These are phyloP conservation scores for Maudiozyma humilis DNA, from an alignment of 1,139 yeast genomes.

Conservation along the genomic window DNA sequence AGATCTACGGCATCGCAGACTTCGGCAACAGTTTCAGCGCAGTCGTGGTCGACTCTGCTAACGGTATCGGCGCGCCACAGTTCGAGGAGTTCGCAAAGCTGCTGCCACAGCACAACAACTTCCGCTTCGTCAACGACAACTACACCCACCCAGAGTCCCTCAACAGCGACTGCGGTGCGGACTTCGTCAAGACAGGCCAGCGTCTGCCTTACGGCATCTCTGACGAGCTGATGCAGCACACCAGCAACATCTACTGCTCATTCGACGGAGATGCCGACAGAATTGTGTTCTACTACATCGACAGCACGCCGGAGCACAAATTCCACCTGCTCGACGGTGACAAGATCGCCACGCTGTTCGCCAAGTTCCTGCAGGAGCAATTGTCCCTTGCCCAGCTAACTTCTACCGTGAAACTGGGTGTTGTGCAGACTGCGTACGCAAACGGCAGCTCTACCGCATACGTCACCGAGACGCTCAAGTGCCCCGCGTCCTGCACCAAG, in stretches of 20 bases:
- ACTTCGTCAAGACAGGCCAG: slow-evolving; percentile 85
- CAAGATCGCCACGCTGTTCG: slow-evolving; percentile 79
- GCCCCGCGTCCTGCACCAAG: slow-evolving; percentile 84
- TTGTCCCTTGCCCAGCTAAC: slow-evolving; percentile 36
- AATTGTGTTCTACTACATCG: slow-evolving; percentile 71
- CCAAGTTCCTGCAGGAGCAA: slow-evolving; percentile 54
- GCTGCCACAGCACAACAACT: slow-evolving; percentile 14
- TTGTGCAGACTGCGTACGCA: slow-evolving; percentile 96
- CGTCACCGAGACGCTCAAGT: slow-evolving; percentile 49
- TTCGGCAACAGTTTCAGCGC: slow-evolving; percentile 32
- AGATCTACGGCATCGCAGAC: slow-evolving; percentile 34
- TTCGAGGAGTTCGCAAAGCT: slow-evolving; percentile 42
- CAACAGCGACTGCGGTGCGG: slow-evolving; percentile 89
- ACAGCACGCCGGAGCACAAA: slow-evolving; percentile 26
- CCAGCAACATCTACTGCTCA: slow-evolving; percentile 56
- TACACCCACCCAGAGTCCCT: slow-evolving; percentile 49
- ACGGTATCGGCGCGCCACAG: slow-evolving; percentile 92
- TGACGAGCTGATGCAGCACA: slow-evolving; percentile 10
- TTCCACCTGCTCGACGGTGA: slow-evolving; percentile 88
- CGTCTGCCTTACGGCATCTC: slow-evolving; percentile 56
- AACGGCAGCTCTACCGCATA: slow-evolving; percentile 84
- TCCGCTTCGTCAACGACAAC: slow-evolving; percentile 51
- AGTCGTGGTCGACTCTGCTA: slow-evolving; percentile 78
- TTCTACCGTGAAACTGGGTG: slow-evolving; percentile 53
- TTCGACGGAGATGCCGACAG: slow-evolving; percentile 98